Percentiles rank a stretch among this genome's conserved stretches.
Evolutionary conservation across 2,329 filamentous ascomycete species (phyloP).

Genomic region (Fusarium sp.): DNA sequence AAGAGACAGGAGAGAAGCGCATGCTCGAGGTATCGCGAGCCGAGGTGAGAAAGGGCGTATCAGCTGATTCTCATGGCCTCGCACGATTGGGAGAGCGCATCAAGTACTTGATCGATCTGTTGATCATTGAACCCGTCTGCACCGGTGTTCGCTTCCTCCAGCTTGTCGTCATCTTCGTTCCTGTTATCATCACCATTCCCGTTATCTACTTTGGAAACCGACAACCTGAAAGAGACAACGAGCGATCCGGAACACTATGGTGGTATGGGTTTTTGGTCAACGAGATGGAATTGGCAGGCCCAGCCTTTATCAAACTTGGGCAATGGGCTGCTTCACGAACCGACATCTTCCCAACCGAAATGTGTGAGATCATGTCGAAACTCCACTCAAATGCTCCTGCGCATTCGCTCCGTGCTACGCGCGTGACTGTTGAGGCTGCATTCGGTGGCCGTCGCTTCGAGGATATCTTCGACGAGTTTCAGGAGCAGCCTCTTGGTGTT

Average conservation of each 20-base stretch:
- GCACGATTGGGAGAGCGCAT: slow-evolving; percentile 69
- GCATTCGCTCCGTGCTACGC: slow-evolving; percentile 85
- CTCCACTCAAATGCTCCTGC: slow-evolving; percentile 95
- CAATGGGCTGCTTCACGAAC: slow-evolving; percentile 98
- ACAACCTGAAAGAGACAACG: slow-evolving; percentile 74
- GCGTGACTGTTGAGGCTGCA: slow-evolving; percentile 81
- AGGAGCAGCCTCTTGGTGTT: slow-evolving; percentile 89
- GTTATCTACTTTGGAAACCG: slow-evolving; percentile 81
- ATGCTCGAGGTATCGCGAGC: slow-evolving; percentile 87
- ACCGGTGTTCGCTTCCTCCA: slow-evolving; percentile 91
- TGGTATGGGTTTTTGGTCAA: slow-evolving; percentile 93
- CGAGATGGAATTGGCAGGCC: slow-evolving; percentile 92
- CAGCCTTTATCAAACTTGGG: slow-evolving; percentile 98
- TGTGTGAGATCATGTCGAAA: slow-evolving; percentile 94
- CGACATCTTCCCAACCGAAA: slow-evolving; percentile 93
- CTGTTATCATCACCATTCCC: slow-evolving; percentile 85
- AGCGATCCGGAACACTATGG: slow-evolving; percentile 86
- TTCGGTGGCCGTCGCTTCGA: slow-evolving; percentile 85
- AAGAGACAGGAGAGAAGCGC: slow-evolving; percentile 80
- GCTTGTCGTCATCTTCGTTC: slow-evolving; percentile 88
- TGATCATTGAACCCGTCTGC: slow-evolving; percentile 86
- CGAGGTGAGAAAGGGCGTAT: slow-evolving; percentile 79
- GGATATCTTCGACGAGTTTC: slow-evolving; percentile 96
- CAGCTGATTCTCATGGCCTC: slow-evolving; percentile 71
- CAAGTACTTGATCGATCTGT: slow-evolving; percentile 76